These are phyloP conservation scores for Acacia concinna DNA, from an alignment of 331 rosid genomes.

Conservation along the genomic window DNA sequence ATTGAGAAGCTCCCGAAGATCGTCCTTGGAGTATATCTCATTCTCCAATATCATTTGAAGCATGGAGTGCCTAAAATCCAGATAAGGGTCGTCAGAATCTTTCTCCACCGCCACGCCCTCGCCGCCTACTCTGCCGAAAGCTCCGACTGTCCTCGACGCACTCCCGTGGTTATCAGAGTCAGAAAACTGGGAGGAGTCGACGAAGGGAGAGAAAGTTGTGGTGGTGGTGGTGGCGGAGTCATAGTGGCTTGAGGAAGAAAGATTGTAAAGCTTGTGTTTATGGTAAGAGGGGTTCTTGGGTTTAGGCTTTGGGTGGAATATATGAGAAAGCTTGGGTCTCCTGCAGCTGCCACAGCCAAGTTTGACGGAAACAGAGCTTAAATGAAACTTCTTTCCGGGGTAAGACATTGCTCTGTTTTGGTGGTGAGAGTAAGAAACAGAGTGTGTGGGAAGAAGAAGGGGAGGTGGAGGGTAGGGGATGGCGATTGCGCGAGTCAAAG, in stretches of 20 bases:
- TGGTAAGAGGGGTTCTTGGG: constrained; percentile 40
- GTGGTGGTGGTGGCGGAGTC: constrained; percentile 23
- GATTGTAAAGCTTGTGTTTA: constrained; percentile 26
- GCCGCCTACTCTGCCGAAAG: constrained; percentile 68
- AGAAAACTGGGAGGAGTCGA: constrained; percentile 34
- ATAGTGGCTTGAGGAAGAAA: constrained; percentile 36
- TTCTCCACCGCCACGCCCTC: constrained; percentile 93
- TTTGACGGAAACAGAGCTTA: constrained; percentile 56
- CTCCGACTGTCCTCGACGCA: constrained; percentile 32
- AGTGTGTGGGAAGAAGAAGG: not conserved
- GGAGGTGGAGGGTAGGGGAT: not conserved
- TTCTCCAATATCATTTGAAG: constrained; percentile 92
- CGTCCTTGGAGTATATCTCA: constrained; percentile 80
- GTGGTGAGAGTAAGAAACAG: constrained; percentile 10
- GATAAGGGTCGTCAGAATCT: constrained; percentile 90
- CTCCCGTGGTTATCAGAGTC: constrained; percentile 21
- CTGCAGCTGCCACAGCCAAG: constrained; percentile 76
- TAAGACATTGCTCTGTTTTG: constrained; percentile 49
- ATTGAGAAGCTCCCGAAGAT: constrained; percentile 71
- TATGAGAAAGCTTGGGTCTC: constrained; percentile 48
- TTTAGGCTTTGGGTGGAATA: constrained; percentile 55
- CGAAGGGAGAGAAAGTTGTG: constrained; percentile 42
- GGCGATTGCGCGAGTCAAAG: not conserved
- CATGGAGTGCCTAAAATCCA: constrained; percentile 89
- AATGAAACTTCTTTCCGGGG: constrained; percentile 45